Base-by-base conservation (phyloP, 2,329 filamentous ascomycete species). In the Teratosphaeria viscida region DNA sequence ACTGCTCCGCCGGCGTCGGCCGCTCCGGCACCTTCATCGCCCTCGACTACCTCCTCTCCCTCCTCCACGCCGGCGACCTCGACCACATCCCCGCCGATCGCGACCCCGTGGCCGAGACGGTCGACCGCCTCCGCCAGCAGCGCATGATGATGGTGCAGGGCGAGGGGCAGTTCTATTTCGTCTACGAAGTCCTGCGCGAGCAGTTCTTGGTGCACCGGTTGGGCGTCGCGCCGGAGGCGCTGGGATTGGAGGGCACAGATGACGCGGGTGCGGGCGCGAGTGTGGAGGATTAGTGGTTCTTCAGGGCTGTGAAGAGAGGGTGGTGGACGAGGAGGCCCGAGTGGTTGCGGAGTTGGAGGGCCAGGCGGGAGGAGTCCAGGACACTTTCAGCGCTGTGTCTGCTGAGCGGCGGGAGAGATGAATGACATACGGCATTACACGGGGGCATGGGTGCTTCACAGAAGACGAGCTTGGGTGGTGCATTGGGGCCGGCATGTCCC, bases 61-160 rank as follows among this genome's bases (percentile, higher is more conserved):
- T 96, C 73, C 80, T 97, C 10, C 85, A 89, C 29, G 82, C 85
- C 5, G 92, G 91, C 56, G 81, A 85, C 26, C 75, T 95, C 56
- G 80, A 81, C 53, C 66, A 70, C 60, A 23, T 70, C 8, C 64
- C 75, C 8, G 74, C 77, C 10, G 75, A 79, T 54, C 69, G 74
- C 29, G 92, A 96, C 68, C 82, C 87, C 2, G 81, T 99, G 49
- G 89, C 85, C 65, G 81, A 88, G 19, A 88, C 88, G 0, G 92
- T 99, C 58, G 87, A 95, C 67, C 76, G 78, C 61, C 80, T 99
- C 59, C 83, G 94, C 53, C 84, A 92, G 73, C 94, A 99, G 78
- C 83, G 94, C 19, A 89, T 90, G 77, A 89, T 87, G 75, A 99
- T 99, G 94, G 94, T 99, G 5, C 94, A 97, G 75, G 87, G 89